A percentile compares a stretch with the other conserved stretches of the same genome.
Evolutionary conservation across 2,329 filamentous ascomycete species (phyloP).

Genomic region (Rhynchosporium secalis): DNA sequence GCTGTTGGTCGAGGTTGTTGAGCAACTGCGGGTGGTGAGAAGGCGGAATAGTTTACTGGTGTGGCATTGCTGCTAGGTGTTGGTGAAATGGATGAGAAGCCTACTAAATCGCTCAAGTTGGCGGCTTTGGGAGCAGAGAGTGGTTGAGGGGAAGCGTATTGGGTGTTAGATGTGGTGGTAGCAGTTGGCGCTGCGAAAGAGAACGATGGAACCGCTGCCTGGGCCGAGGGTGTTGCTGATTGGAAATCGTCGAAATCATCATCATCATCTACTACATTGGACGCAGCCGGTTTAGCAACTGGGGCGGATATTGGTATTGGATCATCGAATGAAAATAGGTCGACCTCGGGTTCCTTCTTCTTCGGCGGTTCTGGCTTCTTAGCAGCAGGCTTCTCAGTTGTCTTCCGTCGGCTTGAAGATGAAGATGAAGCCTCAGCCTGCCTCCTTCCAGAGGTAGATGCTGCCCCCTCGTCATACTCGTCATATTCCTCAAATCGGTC

Average conservation of each 20-base stretch:
- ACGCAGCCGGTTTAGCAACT: slow-evolving; percentile 45
- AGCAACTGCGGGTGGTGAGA: slow-evolving; percentile 50
- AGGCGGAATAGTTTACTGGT: slow-evolving; percentile 64
- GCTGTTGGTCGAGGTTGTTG: slow-evolving; percentile 51
- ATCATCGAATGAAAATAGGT: slow-evolving; percentile 92
- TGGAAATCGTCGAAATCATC: slow-evolving; percentile 99
- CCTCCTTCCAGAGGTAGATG: slow-evolving; percentile 48
- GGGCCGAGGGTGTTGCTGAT: slow-evolving; percentile 66
- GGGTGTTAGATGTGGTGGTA: slow-evolving; percentile 58
- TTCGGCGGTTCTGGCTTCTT: slow-evolving; percentile 73
- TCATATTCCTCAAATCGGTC: slow-evolving; percentile 97
- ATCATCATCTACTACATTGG: slow-evolving; percentile 54
- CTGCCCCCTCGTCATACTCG: slow-evolving; percentile 80
- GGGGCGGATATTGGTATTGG: slow-evolving; percentile 50
- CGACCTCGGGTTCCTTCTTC: slow-evolving; percentile 83
- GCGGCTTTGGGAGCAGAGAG: slow-evolving; percentile 79
- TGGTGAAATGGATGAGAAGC: slow-evolving; percentile 79
- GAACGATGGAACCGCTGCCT: slow-evolving; percentile 46
- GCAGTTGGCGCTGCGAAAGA: slow-evolving; percentile 46
- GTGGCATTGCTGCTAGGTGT: slow-evolving; percentile 58
- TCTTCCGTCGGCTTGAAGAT: slow-evolving; percentile 42
- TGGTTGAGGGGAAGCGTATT: slow-evolving; percentile 81
- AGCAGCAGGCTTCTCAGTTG: slow-evolving; percentile 45
- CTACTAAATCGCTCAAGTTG: slow-evolving; percentile 77
- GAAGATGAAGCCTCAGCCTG: slow-evolving; percentile 34